Evolutionary conservation across 805 yeast species (phyloP).

Genomic region (Hanseniaspora lachancei): DNA sequence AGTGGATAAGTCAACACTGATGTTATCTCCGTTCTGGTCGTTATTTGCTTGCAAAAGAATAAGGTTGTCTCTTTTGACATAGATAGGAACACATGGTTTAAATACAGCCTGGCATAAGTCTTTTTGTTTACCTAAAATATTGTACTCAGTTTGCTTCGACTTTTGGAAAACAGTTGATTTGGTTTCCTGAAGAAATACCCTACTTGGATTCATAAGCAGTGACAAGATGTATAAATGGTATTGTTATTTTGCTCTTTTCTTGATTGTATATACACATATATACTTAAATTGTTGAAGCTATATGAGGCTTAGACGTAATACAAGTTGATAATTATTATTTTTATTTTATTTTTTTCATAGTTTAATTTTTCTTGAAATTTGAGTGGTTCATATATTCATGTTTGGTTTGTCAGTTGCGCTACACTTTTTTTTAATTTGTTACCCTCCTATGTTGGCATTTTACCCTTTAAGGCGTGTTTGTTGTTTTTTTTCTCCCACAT

Average conservation of each 20-base stretch:
- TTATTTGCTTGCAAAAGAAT: conserved; percentile 6
- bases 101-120: conserved; percentile 9
- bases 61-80: conserved; percentile 8
- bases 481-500: too few relatives aligned
- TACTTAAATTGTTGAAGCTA: too few relatives aligned
- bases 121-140: conserved; percentile 8
- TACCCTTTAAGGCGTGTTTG: too few relatives aligned
- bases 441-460: background rate
- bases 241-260: background rate
- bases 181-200: background rate
- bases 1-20: background rate
- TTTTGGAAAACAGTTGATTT: background rate
- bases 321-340: too few relatives aligned
- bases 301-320: too few relatives aligned
- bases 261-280: too few relatives aligned
- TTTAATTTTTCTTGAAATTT: too few relatives aligned
- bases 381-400: background rate
- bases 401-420: background rate
- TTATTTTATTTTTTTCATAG: too few relatives aligned
- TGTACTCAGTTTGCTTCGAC: conserved; percentile 6
- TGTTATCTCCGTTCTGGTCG: background rate
- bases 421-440: background rate
- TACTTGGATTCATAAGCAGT: background rate
- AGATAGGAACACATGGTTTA: conserved; percentile 11
- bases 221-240: background rate